Evolutionary conservation across 768 basidiomycete species (phyloP), one percentile per base, ranked within the genome.

Genomic region (Podaxis mareebaensis): DNA sequence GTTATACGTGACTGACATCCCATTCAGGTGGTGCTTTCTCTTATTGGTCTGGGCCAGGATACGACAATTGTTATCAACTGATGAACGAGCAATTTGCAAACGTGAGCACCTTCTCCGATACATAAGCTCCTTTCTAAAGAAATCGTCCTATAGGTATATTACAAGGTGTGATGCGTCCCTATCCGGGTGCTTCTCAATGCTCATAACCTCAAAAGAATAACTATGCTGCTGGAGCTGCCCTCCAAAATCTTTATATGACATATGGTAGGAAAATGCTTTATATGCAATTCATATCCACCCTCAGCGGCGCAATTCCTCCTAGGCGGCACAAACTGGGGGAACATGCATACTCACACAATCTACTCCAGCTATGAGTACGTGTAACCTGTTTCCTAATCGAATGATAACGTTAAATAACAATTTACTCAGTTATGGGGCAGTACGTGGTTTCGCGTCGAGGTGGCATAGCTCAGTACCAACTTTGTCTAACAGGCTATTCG

Each of bases 251-350:
- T 2, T 77, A 77, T 39, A 76, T 77, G 76, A 75, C 75, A 6
- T 77, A 77, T 36, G 76, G 76, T 75, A 44, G 4, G 36, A 20
- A 10, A 13, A 5, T 20, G 24, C 11, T 51, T 51, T 26, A 6
- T 6, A 20, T 13, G 8, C 11, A 46, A 24, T n/a, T 38, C 3
- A 3, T 33, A 33, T 33, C 8, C 28, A 58, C 30, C 11, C 17
- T 30, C 10, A 5, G 11, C 4, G 20, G 20, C 20, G 17, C 24
- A 33, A 54, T 11, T 28, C 6, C 15, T 22, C 51, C 15, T 54
- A 75, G 75, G 75, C 8, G 76, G 76, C 0, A 77, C 76, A 10
- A 77, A 77, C 53, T 77, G 76, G 76, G 76, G 76, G 3, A 77
- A 77, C 58, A 67, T 77, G 71, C 74, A 75, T 54, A 75, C 73